These are phyloP conservation scores for Skeletonema menzelii DNA, from an alignment of 108 stramenopile genomes.

Conservation along the genomic window DNA sequence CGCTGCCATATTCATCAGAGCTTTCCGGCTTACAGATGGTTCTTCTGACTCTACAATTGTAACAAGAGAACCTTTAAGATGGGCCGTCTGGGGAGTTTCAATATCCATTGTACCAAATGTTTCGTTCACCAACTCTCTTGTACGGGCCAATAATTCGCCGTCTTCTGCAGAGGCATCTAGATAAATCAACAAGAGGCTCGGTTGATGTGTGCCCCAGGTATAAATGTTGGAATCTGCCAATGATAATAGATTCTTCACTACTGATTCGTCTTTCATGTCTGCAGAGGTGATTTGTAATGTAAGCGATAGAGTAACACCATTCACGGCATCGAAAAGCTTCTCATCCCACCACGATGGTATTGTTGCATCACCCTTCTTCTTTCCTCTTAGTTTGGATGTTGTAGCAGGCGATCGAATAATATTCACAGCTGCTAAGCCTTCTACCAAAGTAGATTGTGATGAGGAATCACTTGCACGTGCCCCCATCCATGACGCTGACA, in stretches of 20 bases:
- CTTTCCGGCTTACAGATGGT: constrained; percentile 66
- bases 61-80: constrained; percentile 57
- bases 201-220: constrained; percentile 71
- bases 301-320: constrained; percentile 74
- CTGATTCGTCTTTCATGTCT: constrained; percentile 48
- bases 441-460: neutral
- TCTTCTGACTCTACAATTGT: constrained; percentile 50
- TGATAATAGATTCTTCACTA: constrained; percentile 46
- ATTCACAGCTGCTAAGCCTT: constrained; percentile 18
- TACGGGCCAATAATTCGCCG: constrained; percentile 6
- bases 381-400: constrained; percentile 26
- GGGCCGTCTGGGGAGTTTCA: neutral
- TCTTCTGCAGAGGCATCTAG: constrained; percentile 24
- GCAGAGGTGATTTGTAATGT: constrained; percentile 69
- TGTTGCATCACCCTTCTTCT: constrained; percentile 9
- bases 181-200: constrained; percentile 70
- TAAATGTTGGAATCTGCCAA: constrained; percentile 68
- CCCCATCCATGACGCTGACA: constrained; percentile 34
- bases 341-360: constrained; percentile 48
- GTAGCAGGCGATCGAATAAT: constrained; percentile 35
- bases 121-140: constrained; percentile 32
- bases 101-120: constrained; percentile 18
- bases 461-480: neutral
- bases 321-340: constrained; percentile 43
- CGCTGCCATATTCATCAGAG: constrained; percentile 84